Evolutionary conservation across 2,329 filamentous ascomycete genomes (phyloP), one percentile per base, ranked within the genome.

Genomic region (Botrytis fragariae): DNA sequence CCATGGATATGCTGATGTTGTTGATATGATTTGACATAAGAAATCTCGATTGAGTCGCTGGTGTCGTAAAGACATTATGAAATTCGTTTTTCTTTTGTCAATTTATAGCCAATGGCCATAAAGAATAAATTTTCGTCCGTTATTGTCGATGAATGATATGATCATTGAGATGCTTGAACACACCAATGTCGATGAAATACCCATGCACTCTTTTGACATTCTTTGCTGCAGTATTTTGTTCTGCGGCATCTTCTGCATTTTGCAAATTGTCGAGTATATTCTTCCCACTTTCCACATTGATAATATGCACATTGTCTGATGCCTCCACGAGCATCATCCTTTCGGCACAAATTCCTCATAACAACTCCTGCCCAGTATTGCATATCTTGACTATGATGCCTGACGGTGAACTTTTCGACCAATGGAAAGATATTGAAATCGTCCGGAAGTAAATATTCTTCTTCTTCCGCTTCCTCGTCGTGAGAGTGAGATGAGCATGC

Each of bases 311-410:
- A 99, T 82, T 99, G 96, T 73, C 96, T 89, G 78, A 99, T 98
- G 74, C 96, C 96, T 60, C 96, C 96, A 65, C 93, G 89, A 18
- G 92, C 93, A 81, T 99, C 96, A 81, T 99, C 96, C 84, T 99
- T 99, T 76, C 96, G 93, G 86, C 96, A 99, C 68, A 99, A 88
- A 81, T 99, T 99, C 76, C 96, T 90, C 96, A 99, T 99, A 63
- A 99, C 96, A 25, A 99, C 96, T 75, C 95, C 96, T 29, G 96
- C 96, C 96, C 96, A 99, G 85, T 99, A 99, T 82, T 98, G 95
- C 96, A 99, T 99, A 81, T 98, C 95, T 74, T 94, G 93, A 76
- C 93, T 94, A 83, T 98, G 94, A 81, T 98, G 94, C 76, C 96
- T 91, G 44, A 98, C 93, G 7, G 96, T 99, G 82, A 98, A 99